These are phyloP conservation scores for Crepidotus variabilis DNA, from an alignment of 768 basidiomycete genomes.

Conservation along the genomic window DNA sequence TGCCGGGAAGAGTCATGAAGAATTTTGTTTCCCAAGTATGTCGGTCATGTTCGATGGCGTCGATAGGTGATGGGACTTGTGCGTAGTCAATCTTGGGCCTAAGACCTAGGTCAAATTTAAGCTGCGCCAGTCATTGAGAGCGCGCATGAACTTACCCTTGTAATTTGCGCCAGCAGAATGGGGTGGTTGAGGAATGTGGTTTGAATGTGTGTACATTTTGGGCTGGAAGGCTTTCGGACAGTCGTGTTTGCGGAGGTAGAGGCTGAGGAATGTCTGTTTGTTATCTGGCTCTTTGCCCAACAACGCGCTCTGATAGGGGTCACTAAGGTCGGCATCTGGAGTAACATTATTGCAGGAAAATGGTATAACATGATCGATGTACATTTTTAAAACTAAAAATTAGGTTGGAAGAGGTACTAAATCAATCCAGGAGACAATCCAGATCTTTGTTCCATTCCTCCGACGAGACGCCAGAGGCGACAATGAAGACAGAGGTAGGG, in stretches of 20 bases:
- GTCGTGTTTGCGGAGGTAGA: too few relatives aligned
- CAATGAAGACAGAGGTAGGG: conserved; percentile 2
- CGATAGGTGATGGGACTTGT: conserved; percentile 91
- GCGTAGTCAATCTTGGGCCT: conserved; percentile 79
- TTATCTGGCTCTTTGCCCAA: too few relatives aligned
- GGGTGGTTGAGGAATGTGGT: conserved; percentile 66
- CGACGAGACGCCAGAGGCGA: background rate
- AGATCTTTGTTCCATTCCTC: conserved; percentile 1
- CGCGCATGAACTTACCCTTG: conserved; percentile 31
- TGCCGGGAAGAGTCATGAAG: conserved; percentile 54
- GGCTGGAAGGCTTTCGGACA: too few relatives aligned
- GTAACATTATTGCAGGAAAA: too few relatives aligned
- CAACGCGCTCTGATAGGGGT: too few relatives aligned
- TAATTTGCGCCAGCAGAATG: conserved; percentile 59
- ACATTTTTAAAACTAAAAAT: too few relatives aligned
- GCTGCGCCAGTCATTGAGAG: background rate
- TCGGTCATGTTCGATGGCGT: conserved; percentile 75
- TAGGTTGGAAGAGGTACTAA: background rate
- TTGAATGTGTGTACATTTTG: conserved; percentile 40
- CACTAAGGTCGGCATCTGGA: too few relatives aligned
- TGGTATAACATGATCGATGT: too few relatives aligned
- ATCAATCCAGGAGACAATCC: background rate
- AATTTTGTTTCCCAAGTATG: conserved; percentile 70
- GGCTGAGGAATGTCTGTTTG: too few relatives aligned
- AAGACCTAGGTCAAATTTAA: conserved; percentile 45